Conservation (phyloP, 805 yeast genomes). For the Ogataea kodamae region DNA sequence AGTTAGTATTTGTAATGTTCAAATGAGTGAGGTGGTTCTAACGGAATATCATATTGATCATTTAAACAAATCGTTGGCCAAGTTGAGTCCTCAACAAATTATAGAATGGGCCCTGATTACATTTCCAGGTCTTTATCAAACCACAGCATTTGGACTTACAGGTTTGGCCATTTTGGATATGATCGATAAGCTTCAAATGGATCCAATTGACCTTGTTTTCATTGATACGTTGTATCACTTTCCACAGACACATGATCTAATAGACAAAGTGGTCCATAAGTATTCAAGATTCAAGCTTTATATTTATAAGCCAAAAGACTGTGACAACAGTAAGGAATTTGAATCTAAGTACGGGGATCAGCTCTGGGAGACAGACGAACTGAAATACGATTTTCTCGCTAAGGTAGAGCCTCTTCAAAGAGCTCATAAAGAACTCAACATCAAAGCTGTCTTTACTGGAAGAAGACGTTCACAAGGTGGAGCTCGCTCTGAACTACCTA, state of each 20-base stretch:
- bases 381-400: slow-evolving; percentile 76
- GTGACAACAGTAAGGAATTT: slow-evolving; percentile 59
- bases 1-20: not conserved
- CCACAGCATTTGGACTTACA: slow-evolving; percentile 93
- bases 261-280: slow-evolving; percentile 50
- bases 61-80: slow-evolving; percentile 59
- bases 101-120: slow-evolving; percentile 80
- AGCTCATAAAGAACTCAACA: slow-evolving; percentile 69
- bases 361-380: slow-evolving; percentile 81
- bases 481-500: slow-evolving; percentile 64
- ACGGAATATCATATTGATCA: slow-evolving; percentile 50
- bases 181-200: slow-evolving; percentile 48
- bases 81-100: slow-evolving; percentile 64
- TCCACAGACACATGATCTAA: slow-evolving; percentile 84
- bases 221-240: slow-evolving; percentile 91
- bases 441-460: slow-evolving; percentile 89
- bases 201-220: slow-evolving; percentile 70
- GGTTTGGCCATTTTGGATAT: slow-evolving; percentile 88
- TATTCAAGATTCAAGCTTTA: slow-evolving; percentile 59
- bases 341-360: slow-evolving; percentile 63
- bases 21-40: slow-evolving; percentile 13
- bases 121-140: slow-evolving; percentile 79
- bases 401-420: slow-evolving; percentile 92
- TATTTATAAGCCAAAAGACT: slow-evolving; percentile 63
- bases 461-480: slow-evolving; percentile 90